Base-by-base conservation (phyloP, 1,284 basidiomycete species). In the Grifola frondosa region DNA sequence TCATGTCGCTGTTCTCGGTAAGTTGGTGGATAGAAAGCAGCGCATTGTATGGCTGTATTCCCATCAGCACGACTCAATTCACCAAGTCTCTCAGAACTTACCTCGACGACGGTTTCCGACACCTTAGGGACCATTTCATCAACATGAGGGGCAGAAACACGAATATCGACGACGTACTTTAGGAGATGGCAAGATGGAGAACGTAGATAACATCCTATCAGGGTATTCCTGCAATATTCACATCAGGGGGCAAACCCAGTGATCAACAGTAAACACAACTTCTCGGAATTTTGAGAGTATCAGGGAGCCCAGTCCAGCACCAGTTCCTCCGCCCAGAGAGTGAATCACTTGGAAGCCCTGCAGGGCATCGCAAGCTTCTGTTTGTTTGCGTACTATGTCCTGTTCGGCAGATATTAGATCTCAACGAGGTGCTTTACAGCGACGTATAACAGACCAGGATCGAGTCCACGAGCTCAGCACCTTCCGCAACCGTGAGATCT, bases 311-410 rank as follows among this genome's bases (percentile, higher is more conserved):
- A 96, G 68, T 37, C 92, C 92, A 22, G 92, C 84, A 36, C 92
- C 92, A 4, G 91, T 95, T 43, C 95, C 95, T 62, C 95, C 95
- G 48, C 95, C 95, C 20, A 98, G 78, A 15, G 92, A 96, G 61
- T 98, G 95, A 21, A 92, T 71, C 45, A 97, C 68, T 62, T 97
- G 95, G 67, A 97, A 97, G 6, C 95, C 95, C 70, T 97, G 95
- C 34, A 97, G 74, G 21, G 86, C 80, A 47, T 97, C 93, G 57
- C 89, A 90, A 12, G 72, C 66, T 63, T 97, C 95, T 8, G 83
- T 71, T 63, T 93, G 88, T 58, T 70, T 77, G 49, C 91, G 75
- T 19, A 91, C 56, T 23, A 83, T 73, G 43, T 93, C 91, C 73
- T 84, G 37, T 9, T 54, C 4, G 30, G 11, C n/a, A 29, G 16